These are phyloP conservation scores for Boletus sp. DNA, from an alignment of 768 basidiomycete species.

Conservation along the genomic window DNA sequence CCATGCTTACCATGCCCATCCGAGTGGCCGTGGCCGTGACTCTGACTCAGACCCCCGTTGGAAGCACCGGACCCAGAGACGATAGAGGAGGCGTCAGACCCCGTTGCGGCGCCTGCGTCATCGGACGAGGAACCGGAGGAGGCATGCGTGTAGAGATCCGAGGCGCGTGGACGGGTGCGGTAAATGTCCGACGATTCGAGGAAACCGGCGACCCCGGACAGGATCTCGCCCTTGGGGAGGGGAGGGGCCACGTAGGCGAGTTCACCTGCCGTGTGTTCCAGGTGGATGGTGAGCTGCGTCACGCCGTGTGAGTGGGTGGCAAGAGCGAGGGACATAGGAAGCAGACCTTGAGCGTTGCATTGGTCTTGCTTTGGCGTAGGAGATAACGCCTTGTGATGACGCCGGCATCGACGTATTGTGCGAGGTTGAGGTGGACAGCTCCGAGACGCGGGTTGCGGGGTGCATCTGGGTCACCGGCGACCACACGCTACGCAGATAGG, in stretches of 20 bases:
- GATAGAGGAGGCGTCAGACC: slow-evolving; percentile 21
- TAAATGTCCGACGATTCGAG: slow-evolving; percentile 53
- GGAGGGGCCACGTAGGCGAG: slow-evolving; percentile 59
- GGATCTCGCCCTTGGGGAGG: slow-evolving; percentile 68
- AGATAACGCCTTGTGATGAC: slow-evolving; percentile 62
- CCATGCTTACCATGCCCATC: not conserved
- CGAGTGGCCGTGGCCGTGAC: not conserved
- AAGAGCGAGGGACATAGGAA: not conserved
- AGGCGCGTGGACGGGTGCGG: slow-evolving; percentile 46
- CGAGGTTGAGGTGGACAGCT: slow-evolving; percentile 63
- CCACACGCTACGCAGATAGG: slow-evolving; percentile 44
- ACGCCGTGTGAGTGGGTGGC: not conserved
- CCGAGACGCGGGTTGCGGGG: slow-evolving; percentile 63
- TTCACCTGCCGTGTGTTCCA: slow-evolving; percentile 54
- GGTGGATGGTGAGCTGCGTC: slow-evolving; percentile 54
- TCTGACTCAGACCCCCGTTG: not conserved
- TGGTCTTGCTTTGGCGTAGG: slow-evolving; percentile 70
- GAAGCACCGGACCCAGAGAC: slow-evolving; percentile 11
- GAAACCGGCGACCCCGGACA: slow-evolving; percentile 61
- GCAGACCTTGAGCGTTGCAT: slow-evolving; percentile 68
- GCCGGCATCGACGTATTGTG: slow-evolving; percentile 65
- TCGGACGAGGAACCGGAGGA: slow-evolving; percentile 32
- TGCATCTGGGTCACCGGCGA: slow-evolving; percentile 51
- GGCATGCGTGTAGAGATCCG: slow-evolving; percentile 41
- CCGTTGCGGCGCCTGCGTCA: not conserved